A percentile compares a stretch with the other conserved stretches of the same genome.
phyloP scores from a whole-genome alignment of 345 rosid genomes.

The Clarkia xantiana region DNA sequence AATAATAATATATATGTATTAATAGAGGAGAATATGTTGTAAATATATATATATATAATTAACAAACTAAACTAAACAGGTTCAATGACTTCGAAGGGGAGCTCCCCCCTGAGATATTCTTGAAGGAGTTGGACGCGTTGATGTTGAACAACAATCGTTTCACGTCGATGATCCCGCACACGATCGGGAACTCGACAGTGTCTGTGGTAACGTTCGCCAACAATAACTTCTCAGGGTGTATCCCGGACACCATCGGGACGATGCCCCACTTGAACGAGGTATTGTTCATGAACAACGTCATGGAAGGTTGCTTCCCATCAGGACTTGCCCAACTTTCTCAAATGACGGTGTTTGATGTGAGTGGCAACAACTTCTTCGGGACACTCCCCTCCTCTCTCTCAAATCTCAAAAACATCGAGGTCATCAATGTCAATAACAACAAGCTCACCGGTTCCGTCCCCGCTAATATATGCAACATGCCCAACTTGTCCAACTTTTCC shows the following conservation, averaged over 20 bases:
- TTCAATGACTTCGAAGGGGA: conserved; percentile 67
- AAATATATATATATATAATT: too few relatives aligned
- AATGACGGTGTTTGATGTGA: conserved; percentile 40
- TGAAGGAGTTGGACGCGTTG: conserved; percentile 42
- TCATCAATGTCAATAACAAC: conserved; percentile 34
- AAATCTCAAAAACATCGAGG: conserved; percentile 18
- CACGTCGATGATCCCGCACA: conserved; percentile 41
- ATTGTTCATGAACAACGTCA: conserved; percentile 28
- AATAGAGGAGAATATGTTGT: too few relatives aligned
- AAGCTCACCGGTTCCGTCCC: conserved; percentile 45
- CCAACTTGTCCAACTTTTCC: conserved; percentile 36
- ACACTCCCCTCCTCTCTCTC: conserved; percentile 25
- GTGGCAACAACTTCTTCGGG: conserved; percentile 40
- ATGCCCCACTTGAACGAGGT: conserved; percentile 60
- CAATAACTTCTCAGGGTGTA: conserved; percentile 60
- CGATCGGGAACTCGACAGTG: conserved; percentile 43
- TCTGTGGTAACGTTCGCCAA: conserved; percentile 51
- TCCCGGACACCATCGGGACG: conserved; percentile 48
- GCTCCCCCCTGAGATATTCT: conserved; percentile 39
- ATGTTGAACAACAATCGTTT: conserved; percentile 75
- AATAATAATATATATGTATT: too few relatives aligned
- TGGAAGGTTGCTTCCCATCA: conserved; percentile 66
- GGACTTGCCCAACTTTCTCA: conserved; percentile 42
- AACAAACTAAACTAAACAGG: conserved; percentile 4
- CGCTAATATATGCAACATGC: conserved; percentile 40